Conservation (phyloP, 441 rosid species). For the Adansonia madagascariensis region DNA sequence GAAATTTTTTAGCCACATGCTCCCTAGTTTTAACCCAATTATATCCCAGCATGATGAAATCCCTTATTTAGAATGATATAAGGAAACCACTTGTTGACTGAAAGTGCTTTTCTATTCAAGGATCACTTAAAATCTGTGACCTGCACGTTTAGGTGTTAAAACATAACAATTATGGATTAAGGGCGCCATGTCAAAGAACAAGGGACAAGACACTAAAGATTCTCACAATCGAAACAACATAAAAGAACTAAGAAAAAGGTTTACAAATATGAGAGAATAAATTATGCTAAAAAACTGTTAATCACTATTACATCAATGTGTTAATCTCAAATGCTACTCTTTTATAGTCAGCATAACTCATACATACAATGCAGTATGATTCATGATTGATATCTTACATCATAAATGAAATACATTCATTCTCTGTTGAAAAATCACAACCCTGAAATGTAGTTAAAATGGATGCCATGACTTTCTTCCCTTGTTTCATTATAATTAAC, state of each 20-base stretch:
- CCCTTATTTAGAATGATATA: not conserved
- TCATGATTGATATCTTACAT: not conserved
- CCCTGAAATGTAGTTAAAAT: not conserved
- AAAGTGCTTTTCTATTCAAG: not conserved
- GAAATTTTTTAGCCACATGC: not conserved
- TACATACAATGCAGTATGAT: no score
- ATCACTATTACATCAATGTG: no score
- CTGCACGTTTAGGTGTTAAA: not conserved
- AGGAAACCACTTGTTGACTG: not conserved
- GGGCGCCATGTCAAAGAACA: no score
- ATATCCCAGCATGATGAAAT: not conserved
- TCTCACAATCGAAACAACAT: no score
- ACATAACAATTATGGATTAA: not conserved
- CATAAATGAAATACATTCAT: not conserved
- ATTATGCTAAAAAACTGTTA: no score
- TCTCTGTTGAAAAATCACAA: no score
- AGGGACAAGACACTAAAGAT: no score
- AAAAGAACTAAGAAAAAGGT: no score
- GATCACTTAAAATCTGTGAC: not conserved
- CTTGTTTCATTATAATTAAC: not conserved
- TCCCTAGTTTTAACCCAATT: not conserved
- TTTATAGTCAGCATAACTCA: no score
- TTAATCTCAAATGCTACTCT: no score
- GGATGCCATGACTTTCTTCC: not conserved
- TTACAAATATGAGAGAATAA: no score